Conservation (phyloP, 2,329 filamentous ascomycete species). For the Fusarium drepaniforme region DNA sequence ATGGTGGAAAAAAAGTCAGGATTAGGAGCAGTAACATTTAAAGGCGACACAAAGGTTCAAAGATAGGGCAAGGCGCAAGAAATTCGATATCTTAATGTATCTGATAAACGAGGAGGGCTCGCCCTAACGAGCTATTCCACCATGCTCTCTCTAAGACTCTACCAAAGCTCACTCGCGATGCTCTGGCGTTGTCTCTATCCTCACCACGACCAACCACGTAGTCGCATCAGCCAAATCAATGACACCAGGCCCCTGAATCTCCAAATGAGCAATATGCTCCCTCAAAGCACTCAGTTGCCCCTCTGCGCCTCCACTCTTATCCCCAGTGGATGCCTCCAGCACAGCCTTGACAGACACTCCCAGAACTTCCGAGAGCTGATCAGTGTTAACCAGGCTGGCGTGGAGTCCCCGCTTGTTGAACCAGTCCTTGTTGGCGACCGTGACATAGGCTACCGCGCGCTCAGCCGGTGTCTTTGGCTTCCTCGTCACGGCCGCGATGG, state of each 20-base stretch:
- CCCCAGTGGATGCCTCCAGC: conserved; percentile 51
- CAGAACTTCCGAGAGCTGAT: conserved; percentile 45
- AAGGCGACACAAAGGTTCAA: neutral
- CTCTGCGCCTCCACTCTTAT: conserved; percentile 30
- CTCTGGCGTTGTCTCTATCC: conserved; percentile 3
- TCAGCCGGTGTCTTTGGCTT: conserved; percentile 57
- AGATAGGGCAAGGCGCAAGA: neutral
- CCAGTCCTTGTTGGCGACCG: conserved; percentile 59
- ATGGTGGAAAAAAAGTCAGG: neutral
- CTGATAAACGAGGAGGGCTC: neutral
- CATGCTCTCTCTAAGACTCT: neutral
- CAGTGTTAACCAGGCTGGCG: conserved; percentile 51
- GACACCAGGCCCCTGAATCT: conserved; percentile 40
- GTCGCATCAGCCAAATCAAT: conserved; percentile 45
- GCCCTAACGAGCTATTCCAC: neutral
- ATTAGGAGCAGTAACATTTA: neutral
- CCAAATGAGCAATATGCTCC: conserved; percentile 45
- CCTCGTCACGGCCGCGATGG: conserved; percentile 49
- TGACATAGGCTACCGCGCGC: conserved; percentile 55
- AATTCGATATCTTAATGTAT: neutral
- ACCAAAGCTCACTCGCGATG: neutral
- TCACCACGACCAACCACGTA: conserved; percentile 52
- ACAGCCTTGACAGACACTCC: conserved; percentile 52
- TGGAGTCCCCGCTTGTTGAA: conserved; percentile 53
- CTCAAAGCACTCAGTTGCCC: conserved; percentile 43